Evolutionary conservation across 2,329 filamentous ascomycete genomes (phyloP).

Genomic region (Magnaporthales sp.): DNA sequence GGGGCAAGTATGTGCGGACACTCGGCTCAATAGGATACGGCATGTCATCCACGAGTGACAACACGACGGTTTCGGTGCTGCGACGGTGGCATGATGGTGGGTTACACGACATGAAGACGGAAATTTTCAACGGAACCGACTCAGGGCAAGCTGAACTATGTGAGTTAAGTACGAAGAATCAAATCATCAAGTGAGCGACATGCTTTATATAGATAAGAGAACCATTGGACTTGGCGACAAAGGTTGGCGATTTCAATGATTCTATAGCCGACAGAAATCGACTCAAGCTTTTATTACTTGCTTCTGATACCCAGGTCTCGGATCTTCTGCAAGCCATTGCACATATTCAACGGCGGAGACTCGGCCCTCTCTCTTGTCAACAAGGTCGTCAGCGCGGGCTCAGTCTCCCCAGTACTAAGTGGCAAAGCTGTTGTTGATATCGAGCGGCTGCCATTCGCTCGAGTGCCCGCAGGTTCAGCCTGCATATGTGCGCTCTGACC

Average conservation of each 20-base stretch:
- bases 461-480: not conserved
- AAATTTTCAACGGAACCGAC: not conserved
- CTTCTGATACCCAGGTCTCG: conserved; percentile 19
- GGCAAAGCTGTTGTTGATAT: not conserved
- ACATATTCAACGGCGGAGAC: conserved; percentile 7
- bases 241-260: not conserved
- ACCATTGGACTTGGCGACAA: not conserved
- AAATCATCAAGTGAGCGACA: not conserved
- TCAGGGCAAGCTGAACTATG: not conserved
- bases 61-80: not conserved
- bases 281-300: conserved; percentile 13
- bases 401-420: not conserved
- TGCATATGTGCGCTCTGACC: conserved; percentile 13
- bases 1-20: not conserved
- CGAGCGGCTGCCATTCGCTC: not conserved
- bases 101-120: not conserved
- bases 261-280: not conserved
- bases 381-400: not conserved
- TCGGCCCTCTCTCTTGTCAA: not conserved
- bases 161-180: not conserved
- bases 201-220: not conserved
- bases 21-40: not conserved
- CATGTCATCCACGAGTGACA: not conserved
- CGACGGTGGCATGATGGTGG: not conserved
- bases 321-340: conserved; percentile 18